Evolutionary conservation across 495 filamentous ascomycete species (phyloP).

Genomic region (Pseudomonodictys pantanalensis): DNA sequence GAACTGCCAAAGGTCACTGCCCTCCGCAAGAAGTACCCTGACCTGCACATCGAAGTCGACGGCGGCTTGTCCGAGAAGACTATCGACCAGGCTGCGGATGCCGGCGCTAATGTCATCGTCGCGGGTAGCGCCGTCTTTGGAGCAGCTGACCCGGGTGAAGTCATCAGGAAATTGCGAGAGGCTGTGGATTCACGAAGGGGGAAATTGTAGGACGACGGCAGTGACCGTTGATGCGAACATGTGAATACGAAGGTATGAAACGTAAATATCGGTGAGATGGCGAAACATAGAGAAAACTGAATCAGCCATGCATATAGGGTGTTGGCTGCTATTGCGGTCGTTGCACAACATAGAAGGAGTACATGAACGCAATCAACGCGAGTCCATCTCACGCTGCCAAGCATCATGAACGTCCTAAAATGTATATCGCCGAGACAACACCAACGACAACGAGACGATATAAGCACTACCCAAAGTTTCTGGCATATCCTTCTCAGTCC

Average conservation of each 20-base stretch:
- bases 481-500: too few relatives aligned
- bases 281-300: neutral
- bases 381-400: too few relatives aligned
- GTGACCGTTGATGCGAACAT: neutral
- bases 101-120: conserved; percentile 96
- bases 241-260: neutral
- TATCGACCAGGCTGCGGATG: conserved; percentile 90
- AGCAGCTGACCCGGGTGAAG: conserved; percentile 78
- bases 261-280: too few relatives aligned
- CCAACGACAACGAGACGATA: too few relatives aligned
- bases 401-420: too few relatives aligned
- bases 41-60: conserved; percentile 95
- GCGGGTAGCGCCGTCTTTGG: conserved; percentile 97
- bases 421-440: too few relatives aligned
- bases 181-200: conserved; percentile 63
- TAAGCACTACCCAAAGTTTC: too few relatives aligned
- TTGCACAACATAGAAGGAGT: neutral
- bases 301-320: neutral
- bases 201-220: conserved; percentile 20
- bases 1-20: conserved; percentile 90
- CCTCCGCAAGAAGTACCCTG: conserved; percentile 78
- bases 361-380: too few relatives aligned
- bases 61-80: conserved; percentile 84
- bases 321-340: neutral
- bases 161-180: conserved; percentile 74